Evolutionary conservation across 2,329 filamentous ascomycete species (phyloP), one percentile per base, ranked within the genome.

Genomic region (Cucurbitaria berberidis): DNA sequence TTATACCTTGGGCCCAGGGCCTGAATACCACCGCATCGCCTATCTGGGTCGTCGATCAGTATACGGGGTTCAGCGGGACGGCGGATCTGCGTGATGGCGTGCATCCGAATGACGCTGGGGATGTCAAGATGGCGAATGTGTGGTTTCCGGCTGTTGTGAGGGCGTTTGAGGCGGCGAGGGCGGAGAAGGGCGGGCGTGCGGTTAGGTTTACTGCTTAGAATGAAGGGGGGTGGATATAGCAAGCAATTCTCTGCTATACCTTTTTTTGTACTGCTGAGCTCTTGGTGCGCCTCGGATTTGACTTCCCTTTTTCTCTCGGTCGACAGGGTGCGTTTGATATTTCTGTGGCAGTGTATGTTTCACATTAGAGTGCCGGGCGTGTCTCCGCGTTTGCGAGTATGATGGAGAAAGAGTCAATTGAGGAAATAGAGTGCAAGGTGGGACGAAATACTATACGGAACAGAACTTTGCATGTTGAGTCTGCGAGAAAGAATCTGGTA

Each of bases 11-110:
- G 75, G 75, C 75, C 0, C 45, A 70, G 40, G 73, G 71, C 0
- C 66, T 76, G 15, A 77, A 77, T 60, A 69, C 61, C 43, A 77
- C 73, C 1, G 70, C 69, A 46, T 74, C 71, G 1, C 76, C 75
- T 1, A 76, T 78, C 59, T 77, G 72, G 74, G 70, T 78, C 10
- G 76, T 78, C 2, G 76, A 78, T 49, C 76, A 78, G 57, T 77
- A 75, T 50, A 75, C 74, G 0, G 74, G 75, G 3, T 76, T 77
- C 56, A 70, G 59, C 16, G 62, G 52, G 54, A 62, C 29, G 27
- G 43, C 54, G 26, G 74, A 77, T 50, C 55, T 76, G 2, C 66
- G 75, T 15, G 76, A 78, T 51, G 74, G 76, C 2, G 63, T 78
- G 3, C 76, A 78, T 57, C 76, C 76, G 3, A 78, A 77, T 59